Base-by-base conservation (phyloP, 495 filamentous ascomycete species). In the Penicillium turbatum region DNA sequence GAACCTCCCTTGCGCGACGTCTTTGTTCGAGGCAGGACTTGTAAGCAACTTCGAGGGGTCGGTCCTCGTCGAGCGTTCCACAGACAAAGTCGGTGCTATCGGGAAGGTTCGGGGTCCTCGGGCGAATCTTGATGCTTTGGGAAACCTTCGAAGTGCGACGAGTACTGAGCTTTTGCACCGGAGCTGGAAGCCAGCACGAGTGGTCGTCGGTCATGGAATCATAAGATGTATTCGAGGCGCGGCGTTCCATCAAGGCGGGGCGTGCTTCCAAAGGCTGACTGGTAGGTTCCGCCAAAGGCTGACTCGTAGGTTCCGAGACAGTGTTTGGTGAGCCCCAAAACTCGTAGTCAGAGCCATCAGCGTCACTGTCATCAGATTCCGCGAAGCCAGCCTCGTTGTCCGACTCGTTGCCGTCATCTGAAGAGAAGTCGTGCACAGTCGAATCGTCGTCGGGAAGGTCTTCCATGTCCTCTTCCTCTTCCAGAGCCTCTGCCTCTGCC, bases 71-170 rank as follows among this genome's bases (percentile, higher is more conserved):
- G 15, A 98, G 75, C 12, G 93, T 98, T 44, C 93, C 93, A 64
- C 93, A 96, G 21, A 98, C 93, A 63, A 98, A 98, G 67, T 97
- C 95, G 35, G 91, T 96, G 69, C 90, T 95, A 69, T 98, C 93
- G 9, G 93, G 93, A 7, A 97, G 73, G 53, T 95, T 89, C 10
- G 90, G 89, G 1, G 88, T 90, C 12, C 78, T 78, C 40, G 87
- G 79, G 30, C 86, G 87, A 63, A 89, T 85, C 53, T 79, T 59
- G 39, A 62, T 62, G 13, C 48, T 56, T 16, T 51, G 79, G 40
- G 81, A 72, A 21, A 67, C 65, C 61, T 74, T 79, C 6, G 68
- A 65, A 17, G 69, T 17, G 45, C 60, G 74, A 53, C 65, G 72
- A 48, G 55, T 48, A 41, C 34, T 44, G 47, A 32, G 52, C 34